Evolutionary conservation across 768 basidiomycete genomes (phyloP), one percentile per base, ranked within the genome.

Genomic region (Lactarius hengduanensis): DNA sequence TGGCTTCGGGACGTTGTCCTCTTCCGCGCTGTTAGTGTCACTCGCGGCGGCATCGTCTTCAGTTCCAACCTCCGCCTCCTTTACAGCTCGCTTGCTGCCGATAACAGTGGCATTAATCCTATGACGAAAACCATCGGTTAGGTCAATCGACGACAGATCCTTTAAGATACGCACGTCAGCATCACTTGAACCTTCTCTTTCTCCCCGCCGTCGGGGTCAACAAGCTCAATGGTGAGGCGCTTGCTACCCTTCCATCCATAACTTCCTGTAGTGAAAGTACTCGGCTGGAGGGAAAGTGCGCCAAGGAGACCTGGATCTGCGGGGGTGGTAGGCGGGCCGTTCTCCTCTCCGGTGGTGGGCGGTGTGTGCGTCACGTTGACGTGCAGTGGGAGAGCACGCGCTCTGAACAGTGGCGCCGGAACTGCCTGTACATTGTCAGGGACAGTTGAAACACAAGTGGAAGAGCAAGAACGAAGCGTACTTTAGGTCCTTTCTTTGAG

Each of bases 201-300:
- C 50, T 78, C 84, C 16, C 75, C 80, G 18, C 75, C 77, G 18
- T 84, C 82, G 0, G 78, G 72, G 63, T 80, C 79, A 62, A 83
- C 79, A 18, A 93, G 74, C 71, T 91, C 88, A 59, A 94, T 80
- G 1, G 79, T 81, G 66, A 92, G 76, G 30, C 86, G 82, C 74
- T 87, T 89, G 74, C 76, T 83, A 2, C 88, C 91, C 74, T 92
- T 93, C 92, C 92, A 94, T 20, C 92, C 92, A 74, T 89, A 91
- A 73, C 89, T 90, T 13, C 91, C 90, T 0, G 90, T 91, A 16
- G 79, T 72, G 76, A 94, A 92, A 45, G 83, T 79, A 65, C 76
- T 82, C 1, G 92, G 84, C 4, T 81, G 70, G 8, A 92, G 80
- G 0, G 83, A 82, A 26, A 86, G 74, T 50, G 77, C 80, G 18